Conservation (phyloP, 306 rosid species). For the Citrullus colocynthis region DNA sequence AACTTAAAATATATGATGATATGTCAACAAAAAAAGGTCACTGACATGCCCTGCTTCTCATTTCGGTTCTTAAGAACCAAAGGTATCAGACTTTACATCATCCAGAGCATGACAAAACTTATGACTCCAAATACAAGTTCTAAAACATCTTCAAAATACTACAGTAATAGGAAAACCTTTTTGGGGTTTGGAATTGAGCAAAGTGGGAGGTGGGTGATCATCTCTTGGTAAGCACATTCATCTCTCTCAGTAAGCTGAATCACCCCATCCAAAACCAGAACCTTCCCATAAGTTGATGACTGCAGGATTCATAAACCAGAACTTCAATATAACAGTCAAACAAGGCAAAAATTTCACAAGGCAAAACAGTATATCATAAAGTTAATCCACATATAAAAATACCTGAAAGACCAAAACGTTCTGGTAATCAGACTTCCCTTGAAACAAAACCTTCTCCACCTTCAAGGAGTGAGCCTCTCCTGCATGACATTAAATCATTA, state of each 20-base stretch:
- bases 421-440: slow-evolving; percentile 91
- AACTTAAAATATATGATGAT: background rate
- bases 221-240: slow-evolving; percentile 99
- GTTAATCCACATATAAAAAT: background rate
- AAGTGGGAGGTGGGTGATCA: slow-evolving; percentile 92
- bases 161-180: slow-evolving; percentile 33
- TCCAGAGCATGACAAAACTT: background rate
- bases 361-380: slow-evolving; percentile 2
- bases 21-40: background rate
- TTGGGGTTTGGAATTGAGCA: slow-evolving; percentile 86
- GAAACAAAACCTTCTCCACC: slow-evolving; percentile 73
- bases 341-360: background rate
- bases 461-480: slow-evolving; percentile 99
- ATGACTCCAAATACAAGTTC: background rate
- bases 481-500: slow-evolving; percentile 12
- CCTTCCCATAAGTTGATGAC: slow-evolving; percentile 93
- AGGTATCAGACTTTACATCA: background rate
- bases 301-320: slow-evolving; percentile 21
- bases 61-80: background rate
- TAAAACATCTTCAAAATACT: background rate
- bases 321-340: slow-evolving; percentile 1
- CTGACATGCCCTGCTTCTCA: background rate
- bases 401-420: slow-evolving; percentile 94
- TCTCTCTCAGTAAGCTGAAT: slow-evolving; percentile 98
- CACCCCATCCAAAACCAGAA: slow-evolving; percentile 93